Percentiles rank a stretch among this genome's conserved stretches.
Evolutionary conservation across 768 basidiomycete genomes (phyloP).

Genomic region (Grammothele lineata): DNA sequence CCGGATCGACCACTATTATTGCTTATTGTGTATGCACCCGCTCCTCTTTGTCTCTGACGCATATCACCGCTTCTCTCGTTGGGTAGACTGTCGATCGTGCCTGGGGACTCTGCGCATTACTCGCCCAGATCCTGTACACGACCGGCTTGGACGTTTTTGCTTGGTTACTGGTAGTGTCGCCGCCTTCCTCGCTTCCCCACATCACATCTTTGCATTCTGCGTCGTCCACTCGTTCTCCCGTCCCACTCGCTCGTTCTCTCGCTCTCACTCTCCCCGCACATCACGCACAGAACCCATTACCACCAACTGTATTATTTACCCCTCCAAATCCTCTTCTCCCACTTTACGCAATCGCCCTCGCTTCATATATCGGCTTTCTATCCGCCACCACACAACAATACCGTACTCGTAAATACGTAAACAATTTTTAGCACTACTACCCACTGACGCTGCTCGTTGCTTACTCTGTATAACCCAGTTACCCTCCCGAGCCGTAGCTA

Average conservation of each 20-base stretch:
- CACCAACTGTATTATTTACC: no score
- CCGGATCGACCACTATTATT: no score
- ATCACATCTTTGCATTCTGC: constrained; percentile 1
- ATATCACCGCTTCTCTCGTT: constrained; percentile 5
- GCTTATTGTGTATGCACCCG: constrained; percentile 17
- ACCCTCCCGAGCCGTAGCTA: neutral
- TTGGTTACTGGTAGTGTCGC: no score
- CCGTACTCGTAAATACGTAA: constrained; percentile 12
- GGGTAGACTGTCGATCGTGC: constrained; percentile 3
- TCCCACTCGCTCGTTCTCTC: neutral
- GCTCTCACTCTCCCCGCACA: neutral
- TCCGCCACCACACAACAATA: constrained; percentile 4
- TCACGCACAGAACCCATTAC: no score
- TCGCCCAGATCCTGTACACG: neutral
- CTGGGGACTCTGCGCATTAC: neutral
- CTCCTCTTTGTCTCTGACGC: constrained; percentile 13
- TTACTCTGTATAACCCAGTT: constrained; percentile 11
- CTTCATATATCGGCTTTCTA: constrained; percentile 9
- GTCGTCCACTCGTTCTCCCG: neutral
- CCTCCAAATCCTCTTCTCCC: no score
- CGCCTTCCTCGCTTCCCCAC: no score
- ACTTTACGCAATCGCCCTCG: no score
- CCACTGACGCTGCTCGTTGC: constrained; percentile 3
- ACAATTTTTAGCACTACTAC: constrained; percentile 2
- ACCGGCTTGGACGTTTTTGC: constrained; percentile 3